A percentile compares a stretch with the other conserved stretches of the same genome.
phyloP scores from a whole-genome alignment of 2,329 filamentous ascomycete species.

The Diaporthe eres region DNA sequence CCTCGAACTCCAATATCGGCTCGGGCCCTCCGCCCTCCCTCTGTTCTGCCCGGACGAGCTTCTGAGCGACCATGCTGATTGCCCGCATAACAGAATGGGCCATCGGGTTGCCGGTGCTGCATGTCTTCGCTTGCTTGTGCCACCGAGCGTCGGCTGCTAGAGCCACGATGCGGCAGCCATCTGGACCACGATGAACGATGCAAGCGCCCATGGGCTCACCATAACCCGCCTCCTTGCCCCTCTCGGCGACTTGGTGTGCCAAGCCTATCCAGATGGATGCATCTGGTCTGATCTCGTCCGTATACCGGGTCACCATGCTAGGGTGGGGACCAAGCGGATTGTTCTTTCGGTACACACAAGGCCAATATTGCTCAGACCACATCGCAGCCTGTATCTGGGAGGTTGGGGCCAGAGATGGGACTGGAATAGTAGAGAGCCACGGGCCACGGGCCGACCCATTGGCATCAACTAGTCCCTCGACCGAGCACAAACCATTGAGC shows the following conservation, averaged over 20 bases:
- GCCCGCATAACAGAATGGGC: constrained; percentile 83
- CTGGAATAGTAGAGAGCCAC: constrained; percentile 74
- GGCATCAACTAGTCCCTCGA: constrained; percentile 64
- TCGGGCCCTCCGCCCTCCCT: constrained; percentile 49
- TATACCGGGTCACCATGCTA: constrained; percentile 77
- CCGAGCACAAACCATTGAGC: constrained; percentile 58
- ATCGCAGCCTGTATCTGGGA: constrained; percentile 80
- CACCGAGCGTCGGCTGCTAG: constrained; percentile 84
- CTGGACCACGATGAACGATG: constrained; percentile 74
- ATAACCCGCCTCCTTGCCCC: constrained; percentile 69
- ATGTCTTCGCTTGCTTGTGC: constrained; percentile 64
- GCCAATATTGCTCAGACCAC: constrained; percentile 86
- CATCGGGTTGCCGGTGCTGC: constrained; percentile 78
- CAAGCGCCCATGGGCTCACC: constrained; percentile 82
- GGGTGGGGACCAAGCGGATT: constrained; percentile 90
- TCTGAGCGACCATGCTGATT: constrained; percentile 85
- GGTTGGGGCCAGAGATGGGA: constrained; percentile 81
- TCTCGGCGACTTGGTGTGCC: constrained; percentile 73
- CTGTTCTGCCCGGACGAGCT: constrained; percentile 70
- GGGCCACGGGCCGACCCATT: constrained; percentile 52
- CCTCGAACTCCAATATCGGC: constrained; percentile 68
- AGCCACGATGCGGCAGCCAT: constrained; percentile 71
- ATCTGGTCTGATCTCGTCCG: constrained; percentile 76
- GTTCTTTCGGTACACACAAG: constrained; percentile 87
- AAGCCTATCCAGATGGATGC: constrained; percentile 77